Percentiles rank a stretch among this genome's conserved stretches.
phyloP scores from a whole-genome alignment of 345 rosid species.

The Hibiscus trionum region DNA sequence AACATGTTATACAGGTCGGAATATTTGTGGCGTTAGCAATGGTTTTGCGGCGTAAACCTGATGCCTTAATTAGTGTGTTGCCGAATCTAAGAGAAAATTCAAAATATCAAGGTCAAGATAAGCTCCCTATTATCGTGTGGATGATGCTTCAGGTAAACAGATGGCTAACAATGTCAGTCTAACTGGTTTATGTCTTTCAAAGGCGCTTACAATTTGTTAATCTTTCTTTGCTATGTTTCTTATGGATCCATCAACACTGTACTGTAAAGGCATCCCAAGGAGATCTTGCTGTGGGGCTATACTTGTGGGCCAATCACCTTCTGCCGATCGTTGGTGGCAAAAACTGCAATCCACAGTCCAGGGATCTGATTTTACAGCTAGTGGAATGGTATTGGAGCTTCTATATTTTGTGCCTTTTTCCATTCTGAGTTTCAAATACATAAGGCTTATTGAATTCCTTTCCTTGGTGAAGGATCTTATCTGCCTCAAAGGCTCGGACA shows the following conservation, averaged over 20 bases:
- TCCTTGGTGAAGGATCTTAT: slow-evolving; percentile 37
- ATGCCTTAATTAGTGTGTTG: too few relatives aligned
- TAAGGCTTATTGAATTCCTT: neutral
- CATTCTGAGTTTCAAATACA: neutral
- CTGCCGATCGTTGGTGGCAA: slow-evolving; percentile 40
- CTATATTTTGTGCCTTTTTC: neutral
- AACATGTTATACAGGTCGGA: slow-evolving; percentile 44
- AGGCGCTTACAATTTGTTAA: neutral
- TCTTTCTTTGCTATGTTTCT: slow-evolving; percentile 9
- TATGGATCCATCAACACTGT: slow-evolving; percentile 7
- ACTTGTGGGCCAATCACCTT: slow-evolving; percentile 56
- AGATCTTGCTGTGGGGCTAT: slow-evolving; percentile 52
- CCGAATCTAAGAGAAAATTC: too few relatives aligned
- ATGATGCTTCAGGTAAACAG: slow-evolving; percentile 51
- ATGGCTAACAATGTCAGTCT: neutral
- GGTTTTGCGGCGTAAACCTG: too few relatives aligned
- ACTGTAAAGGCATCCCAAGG: slow-evolving; percentile 49
- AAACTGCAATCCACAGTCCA: slow-evolving; percentile 62
- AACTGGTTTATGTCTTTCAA: neutral
- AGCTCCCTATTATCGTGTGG: slow-evolving; percentile 45
- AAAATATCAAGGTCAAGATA: too few relatives aligned
- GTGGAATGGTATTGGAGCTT: slow-evolving; percentile 29
- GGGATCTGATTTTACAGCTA: slow-evolving; percentile 64
- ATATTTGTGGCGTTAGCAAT: slow-evolving; percentile 34
- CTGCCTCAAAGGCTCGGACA: slow-evolving; percentile 51